phyloP scores from a whole-genome alignment of 495 filamentous ascomycete genomes.

The Chlorociboria aeruginascens region DNA sequence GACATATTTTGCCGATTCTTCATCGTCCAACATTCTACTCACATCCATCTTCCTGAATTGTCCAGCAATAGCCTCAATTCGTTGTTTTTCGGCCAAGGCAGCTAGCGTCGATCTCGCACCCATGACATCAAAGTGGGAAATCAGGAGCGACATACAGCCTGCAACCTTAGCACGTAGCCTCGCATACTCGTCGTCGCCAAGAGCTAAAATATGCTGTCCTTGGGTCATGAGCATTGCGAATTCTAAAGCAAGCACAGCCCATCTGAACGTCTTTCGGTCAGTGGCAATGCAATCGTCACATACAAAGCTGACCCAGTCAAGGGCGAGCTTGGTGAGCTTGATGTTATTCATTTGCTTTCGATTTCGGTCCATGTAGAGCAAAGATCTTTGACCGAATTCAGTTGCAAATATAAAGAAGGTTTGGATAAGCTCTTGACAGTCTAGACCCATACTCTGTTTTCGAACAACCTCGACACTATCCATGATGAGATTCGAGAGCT shows the following conservation, averaged over 20 bases:
- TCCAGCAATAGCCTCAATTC: slow-evolving; percentile 64
- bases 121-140: slow-evolving; percentile 99
- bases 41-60: slow-evolving; percentile 64
- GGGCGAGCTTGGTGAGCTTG: slow-evolving; percentile 78
- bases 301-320: slow-evolving; percentile 97
- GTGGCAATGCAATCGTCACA: slow-evolving; percentile 92
- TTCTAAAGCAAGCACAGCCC: slow-evolving; percentile 89
- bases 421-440: slow-evolving; percentile 92
- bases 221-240: slow-evolving; percentile 96
- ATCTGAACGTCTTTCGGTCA: slow-evolving; percentile 93
- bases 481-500: slow-evolving; percentile 98
- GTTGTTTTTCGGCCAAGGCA: slow-evolving; percentile 79
- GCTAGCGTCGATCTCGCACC: slow-evolving; percentile 86
- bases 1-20: slow-evolving; percentile 64
- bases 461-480: slow-evolving; percentile 91
- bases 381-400: slow-evolving; percentile 90
- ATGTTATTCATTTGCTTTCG: slow-evolving; percentile 91
- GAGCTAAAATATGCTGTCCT: slow-evolving; percentile 77
- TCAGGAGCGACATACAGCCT: slow-evolving; percentile 93
- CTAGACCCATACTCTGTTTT: slow-evolving; percentile 67
- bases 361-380: slow-evolving; percentile 88
- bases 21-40: slow-evolving; percentile 68
- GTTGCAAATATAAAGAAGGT: slow-evolving; percentile 99
- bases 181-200: slow-evolving; percentile 77
- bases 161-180: slow-evolving; percentile 76